Percentiles rank a stretch among this genome's conserved stretches.
These are phyloP conservation scores for Zelonia costaricensis DNA, from an alignment of 208 protist genomes.

Conservation along the genomic window DNA sequence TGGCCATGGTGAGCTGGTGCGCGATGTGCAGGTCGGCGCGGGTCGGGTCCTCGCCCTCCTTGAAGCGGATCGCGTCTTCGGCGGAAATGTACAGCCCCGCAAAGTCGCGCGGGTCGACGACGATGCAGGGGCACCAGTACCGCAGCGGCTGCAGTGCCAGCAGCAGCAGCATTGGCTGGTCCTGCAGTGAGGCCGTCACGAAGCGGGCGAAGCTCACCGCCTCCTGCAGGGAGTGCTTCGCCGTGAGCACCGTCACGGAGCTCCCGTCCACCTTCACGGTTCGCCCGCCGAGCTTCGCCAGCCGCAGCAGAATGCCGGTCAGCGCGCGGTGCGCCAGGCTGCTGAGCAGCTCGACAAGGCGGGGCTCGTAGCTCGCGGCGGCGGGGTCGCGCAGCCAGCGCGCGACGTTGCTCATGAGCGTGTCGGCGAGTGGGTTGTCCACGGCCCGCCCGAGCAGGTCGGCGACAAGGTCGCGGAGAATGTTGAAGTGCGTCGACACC, in stretches of 20 bases:
- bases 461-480: conserved; percentile 85
- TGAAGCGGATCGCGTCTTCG: conserved; percentile 31
- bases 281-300: conserved; percentile 84
- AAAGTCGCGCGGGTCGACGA: conserved; percentile 74
- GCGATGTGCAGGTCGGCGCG: conserved; percentile 33
- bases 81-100: conserved; percentile 57
- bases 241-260: conserved; percentile 76
- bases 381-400: conserved; percentile 88
- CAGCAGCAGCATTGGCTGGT: conserved; percentile 90
- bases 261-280: conserved; percentile 78
- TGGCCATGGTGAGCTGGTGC: conserved; percentile 49
- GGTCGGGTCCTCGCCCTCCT: conserved; percentile 26
- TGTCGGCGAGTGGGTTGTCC: conserved; percentile 61
- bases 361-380: conserved; percentile 81
- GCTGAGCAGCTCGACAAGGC: conserved; percentile 76
- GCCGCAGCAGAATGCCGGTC: conserved; percentile 71
- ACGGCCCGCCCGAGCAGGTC: conserved; percentile 80
- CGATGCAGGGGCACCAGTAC: conserved; percentile 77
- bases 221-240: conserved; percentile 80
- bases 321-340: conserved; percentile 79
- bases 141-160: conserved; percentile 74
- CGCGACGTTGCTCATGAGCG: conserved; percentile 74
- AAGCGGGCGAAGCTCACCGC: conserved; percentile 77
- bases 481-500: conserved; percentile 89
- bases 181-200: conserved; percentile 74